phyloP scores from a whole-genome alignment of 2,329 filamentous ascomycete genomes.

The Aspergillus tubingensis region DNA sequence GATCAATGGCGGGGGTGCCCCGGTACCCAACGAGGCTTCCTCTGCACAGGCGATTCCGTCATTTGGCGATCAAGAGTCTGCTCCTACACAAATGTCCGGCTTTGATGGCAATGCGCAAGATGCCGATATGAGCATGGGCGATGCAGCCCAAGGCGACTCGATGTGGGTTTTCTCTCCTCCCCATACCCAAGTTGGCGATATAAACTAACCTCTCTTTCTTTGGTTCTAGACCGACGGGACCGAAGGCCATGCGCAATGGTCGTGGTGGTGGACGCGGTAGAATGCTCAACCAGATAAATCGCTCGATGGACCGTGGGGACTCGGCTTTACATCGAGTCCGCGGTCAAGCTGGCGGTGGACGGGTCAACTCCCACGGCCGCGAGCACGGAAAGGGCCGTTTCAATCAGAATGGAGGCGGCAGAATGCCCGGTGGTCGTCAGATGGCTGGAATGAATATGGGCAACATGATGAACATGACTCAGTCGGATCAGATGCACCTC shows the following conservation, averaged over 20 bases:
- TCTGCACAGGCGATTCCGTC: slow-evolving; percentile 36
- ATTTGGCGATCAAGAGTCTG: slow-evolving; percentile 39
- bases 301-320: slow-evolving; percentile 79
- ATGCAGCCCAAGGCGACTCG: slow-evolving; percentile 46
- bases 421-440: slow-evolving; percentile 51
- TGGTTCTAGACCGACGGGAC: slow-evolving; percentile 75
- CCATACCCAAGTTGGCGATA: slow-evolving; percentile 3
- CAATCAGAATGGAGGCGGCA: slow-evolving; percentile 41
- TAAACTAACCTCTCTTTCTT: slow-evolving; percentile 40
- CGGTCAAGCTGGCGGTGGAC: slow-evolving; percentile 66
- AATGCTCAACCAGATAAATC: slow-evolving; percentile 81
- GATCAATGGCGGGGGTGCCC: slow-evolving; percentile 54
- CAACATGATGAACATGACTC: slow-evolving; percentile 57
- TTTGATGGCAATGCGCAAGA: slow-evolving; percentile 56
- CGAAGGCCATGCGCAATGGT: slow-evolving; percentile 87
- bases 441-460: slow-evolving; percentile 47
- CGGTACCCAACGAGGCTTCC: slow-evolving; percentile 24
- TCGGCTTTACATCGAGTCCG: slow-evolving; percentile 79
- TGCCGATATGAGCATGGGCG: slow-evolving; percentile 76
- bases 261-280: slow-evolving; percentile 69
- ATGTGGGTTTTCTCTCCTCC: slow-evolving; percentile 35
- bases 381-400: slow-evolving; percentile 70
- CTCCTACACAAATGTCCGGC: slow-evolving; percentile 11
- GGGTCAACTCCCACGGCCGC: slow-evolving; percentile 77
- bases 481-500: slow-evolving; percentile 71